Percentiles rank a stretch among this genome's conserved stretches.
Conservation (phyloP, 352 stramenopile genomes). For the Phytophthora pini region DNA sequence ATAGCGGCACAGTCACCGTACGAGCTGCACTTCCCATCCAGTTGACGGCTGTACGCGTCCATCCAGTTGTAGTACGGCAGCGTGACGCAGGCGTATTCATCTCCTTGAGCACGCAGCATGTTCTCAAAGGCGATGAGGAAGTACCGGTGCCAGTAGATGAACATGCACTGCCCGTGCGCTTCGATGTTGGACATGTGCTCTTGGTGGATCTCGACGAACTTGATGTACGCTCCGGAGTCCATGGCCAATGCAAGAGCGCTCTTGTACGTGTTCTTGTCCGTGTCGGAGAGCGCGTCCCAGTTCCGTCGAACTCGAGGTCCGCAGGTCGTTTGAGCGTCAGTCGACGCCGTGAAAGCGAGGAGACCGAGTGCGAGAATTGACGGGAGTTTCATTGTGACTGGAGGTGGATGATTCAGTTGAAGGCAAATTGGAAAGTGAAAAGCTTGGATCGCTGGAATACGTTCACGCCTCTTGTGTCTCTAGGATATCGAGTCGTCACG, state of each 20-base stretch:
- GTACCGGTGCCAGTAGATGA: conserved; percentile 84
- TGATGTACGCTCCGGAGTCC: conserved; percentile 50
- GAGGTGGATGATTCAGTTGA: conserved; percentile 4
- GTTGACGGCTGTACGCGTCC: conserved; percentile 46
- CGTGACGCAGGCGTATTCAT: conserved; percentile 70
- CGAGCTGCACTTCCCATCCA: conserved; percentile 46
- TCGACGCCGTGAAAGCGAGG: conserved; percentile 5
- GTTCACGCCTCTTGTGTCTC: background rate
- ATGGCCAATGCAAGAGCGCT: conserved; percentile 45
- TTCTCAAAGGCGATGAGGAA: conserved; percentile 81
- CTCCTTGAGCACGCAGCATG: conserved; percentile 72
- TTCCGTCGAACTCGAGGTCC: conserved; percentile 40
- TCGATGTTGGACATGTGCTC: conserved; percentile 61
- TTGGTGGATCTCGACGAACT: conserved; percentile 60
- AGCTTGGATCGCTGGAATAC: conserved; percentile 1
- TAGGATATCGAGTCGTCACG: background rate
- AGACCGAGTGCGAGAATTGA: conserved; percentile 23
- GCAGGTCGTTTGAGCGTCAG: conserved; percentile 19
- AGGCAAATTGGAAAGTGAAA: conserved; percentile 26
- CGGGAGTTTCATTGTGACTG: conserved; percentile 12
- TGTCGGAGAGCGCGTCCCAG: conserved; percentile 37
- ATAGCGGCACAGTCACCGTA: conserved; percentile 58
- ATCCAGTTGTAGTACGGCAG: conserved; percentile 86
- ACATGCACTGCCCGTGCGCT: conserved; percentile 76
- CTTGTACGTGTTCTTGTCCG: conserved; percentile 51